Base-by-base conservation (phyloP, 495 filamentous ascomycete species). In the Trichocladium antarcticum region DNA sequence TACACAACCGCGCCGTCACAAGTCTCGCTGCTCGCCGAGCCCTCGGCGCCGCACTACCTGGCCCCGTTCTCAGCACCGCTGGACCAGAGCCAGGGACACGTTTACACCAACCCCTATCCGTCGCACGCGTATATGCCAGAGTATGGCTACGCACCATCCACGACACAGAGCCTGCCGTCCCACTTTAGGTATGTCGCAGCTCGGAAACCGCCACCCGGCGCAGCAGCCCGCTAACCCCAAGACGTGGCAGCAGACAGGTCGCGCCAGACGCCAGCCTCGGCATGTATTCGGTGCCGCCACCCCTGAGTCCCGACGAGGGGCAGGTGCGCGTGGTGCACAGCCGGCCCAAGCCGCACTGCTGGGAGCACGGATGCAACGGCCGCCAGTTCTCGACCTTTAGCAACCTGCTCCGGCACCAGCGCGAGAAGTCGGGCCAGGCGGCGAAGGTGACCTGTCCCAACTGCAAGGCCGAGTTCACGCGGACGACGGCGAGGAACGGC, bases 311-410 rank as follows among this genome's bases (percentile, higher is more conserved):
- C 1, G 37, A 52, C 56, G 74, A 61, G 16, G 75, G 75, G 15
- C 74, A 78, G 43, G 78, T 85, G 5, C 75, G 85, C 42, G 77
- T 89, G 32, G 74, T 89, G 11, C 82, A 81, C 56, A 80, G 79
- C 42, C 78, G 85, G 47, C 86, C 85, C 7, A 89, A 89, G 65
- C 88, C 89, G 4, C 89, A 93, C 62, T 95, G 89, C 66, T 95
- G 85, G 85, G 89, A 95, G 40, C 89, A 95, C 56, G 89, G 88
- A 8, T 95, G 89, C 74, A 93, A 94, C 58, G 89, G 89, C 22
- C 81, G 89, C 14, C 84, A 92, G 57, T 95, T 95, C 62, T 93
- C 87, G 1, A 95, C 89, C 11, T 95, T 95, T 61, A 93, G 87
- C 79, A 95, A 95, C 62, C 76, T 95, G 0, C 73, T 95, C 5